A percentile compares a stretch with the other conserved stretches of the same genome.
phyloP scores from a whole-genome alignment of 2,329 filamentous ascomycete species.

The Fusarium beomiforme region DNA sequence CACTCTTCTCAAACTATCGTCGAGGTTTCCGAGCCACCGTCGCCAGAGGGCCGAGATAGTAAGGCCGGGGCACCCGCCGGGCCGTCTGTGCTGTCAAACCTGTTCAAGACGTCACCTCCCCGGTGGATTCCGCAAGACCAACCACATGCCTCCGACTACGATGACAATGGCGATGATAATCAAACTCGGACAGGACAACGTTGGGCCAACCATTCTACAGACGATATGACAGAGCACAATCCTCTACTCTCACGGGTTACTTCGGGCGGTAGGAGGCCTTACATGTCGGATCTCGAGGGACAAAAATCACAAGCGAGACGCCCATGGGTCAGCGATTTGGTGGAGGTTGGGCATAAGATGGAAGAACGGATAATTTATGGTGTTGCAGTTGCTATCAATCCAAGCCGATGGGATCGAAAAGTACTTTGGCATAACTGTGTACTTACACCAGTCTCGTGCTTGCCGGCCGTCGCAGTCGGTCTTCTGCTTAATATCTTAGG shows the following conservation, averaged over 20 bases:
- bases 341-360: slow-evolving; percentile 46
- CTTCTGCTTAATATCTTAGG: slow-evolving; percentile 92
- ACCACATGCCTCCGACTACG: slow-evolving; percentile 13
- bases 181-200: slow-evolving; percentile 11
- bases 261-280: slow-evolving; percentile 43
- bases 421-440: slow-evolving; percentile 72
- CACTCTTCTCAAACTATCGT: slow-evolving; percentile 61
- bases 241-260: slow-evolving; percentile 56
- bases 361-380: slow-evolving; percentile 45
- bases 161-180: slow-evolving; percentile 14
- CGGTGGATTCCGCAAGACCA: slow-evolving; percentile 44
- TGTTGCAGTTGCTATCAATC: slow-evolving; percentile 59
- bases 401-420: slow-evolving; percentile 76
- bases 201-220: background rate
- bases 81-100: slow-evolving; percentile 58
- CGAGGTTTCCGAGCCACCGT: slow-evolving; percentile 66
- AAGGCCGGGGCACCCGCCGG: slow-evolving; percentile 38
- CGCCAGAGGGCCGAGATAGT: slow-evolving; percentile 34
- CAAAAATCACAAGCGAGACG: slow-evolving; percentile 54
- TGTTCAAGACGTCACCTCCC: slow-evolving; percentile 61
- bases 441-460: slow-evolving; percentile 73
- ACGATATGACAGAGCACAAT: slow-evolving; percentile 54
- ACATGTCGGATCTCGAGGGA: slow-evolving; percentile 57
- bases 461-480: slow-evolving; percentile 90
- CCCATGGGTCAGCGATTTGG: slow-evolving; percentile 49